phyloP scores from a whole-genome alignment of 1,139 yeast species.

The Magnusiomyces sp. region DNA sequence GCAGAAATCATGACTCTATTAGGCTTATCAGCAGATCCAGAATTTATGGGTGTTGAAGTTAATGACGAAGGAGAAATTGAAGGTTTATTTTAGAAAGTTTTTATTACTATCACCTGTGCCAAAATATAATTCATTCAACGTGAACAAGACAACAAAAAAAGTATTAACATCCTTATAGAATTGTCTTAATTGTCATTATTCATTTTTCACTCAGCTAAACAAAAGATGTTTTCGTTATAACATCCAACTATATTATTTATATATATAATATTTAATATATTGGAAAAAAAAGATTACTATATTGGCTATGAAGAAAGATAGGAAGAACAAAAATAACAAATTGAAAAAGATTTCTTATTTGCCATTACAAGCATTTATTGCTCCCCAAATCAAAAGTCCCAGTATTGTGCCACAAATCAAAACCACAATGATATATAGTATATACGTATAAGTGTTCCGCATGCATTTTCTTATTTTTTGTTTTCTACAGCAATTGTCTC shows the following conservation, averaged over 20 bases:
- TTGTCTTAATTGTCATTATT: not conserved
- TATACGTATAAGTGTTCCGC: too few relatives aligned
- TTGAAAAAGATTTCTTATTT: too few relatives aligned
- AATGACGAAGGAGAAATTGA: constrained; percentile 89
- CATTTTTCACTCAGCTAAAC: not conserved
- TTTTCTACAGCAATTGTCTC: too few relatives aligned
- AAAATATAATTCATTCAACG: not conserved
- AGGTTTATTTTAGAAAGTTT: constrained; percentile 65
- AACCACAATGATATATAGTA: too few relatives aligned
- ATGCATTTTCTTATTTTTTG: too few relatives aligned
- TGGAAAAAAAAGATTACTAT: not conserved
- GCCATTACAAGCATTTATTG: too few relatives aligned
- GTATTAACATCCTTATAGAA: not conserved
- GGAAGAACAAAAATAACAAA: not conserved
- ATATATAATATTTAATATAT: too few relatives aligned
- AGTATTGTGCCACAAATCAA: too few relatives aligned
- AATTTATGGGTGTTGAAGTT: constrained; percentile 95
- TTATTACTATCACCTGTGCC: not conserved
- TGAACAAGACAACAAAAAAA: constrained; percentile 2
- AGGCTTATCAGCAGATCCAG: constrained; percentile 93
- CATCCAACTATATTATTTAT: too few relatives aligned
- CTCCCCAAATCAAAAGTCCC: too few relatives aligned
- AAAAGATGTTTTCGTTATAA: too few relatives aligned
- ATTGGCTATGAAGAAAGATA: not conserved
- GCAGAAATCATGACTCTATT: constrained; percentile 97